Percentiles rank a stretch among this genome's conserved stretches.
These are phyloP conservation scores for Sclerotinia borealis DNA, from an alignment of 2,329 filamentous ascomycete species.

Conservation along the genomic window DNA sequence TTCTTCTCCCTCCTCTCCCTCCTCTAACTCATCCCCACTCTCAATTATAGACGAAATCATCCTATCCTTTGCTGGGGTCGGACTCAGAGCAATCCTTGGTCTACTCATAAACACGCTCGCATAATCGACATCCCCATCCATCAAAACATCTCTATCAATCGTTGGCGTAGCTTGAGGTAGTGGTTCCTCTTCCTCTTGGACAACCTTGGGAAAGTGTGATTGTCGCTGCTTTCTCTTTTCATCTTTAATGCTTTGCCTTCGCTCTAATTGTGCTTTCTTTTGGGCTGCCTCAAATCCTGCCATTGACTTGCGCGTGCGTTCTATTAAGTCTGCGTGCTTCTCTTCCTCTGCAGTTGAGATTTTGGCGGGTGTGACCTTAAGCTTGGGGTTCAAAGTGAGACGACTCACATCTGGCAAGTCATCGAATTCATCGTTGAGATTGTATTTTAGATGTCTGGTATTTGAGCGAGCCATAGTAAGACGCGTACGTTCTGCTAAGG, in stretches of 20 bases:
- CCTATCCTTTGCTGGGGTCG: conserved; percentile 32
- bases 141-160: conserved; percentile 40
- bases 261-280: conserved; percentile 54
- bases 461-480: conserved; percentile 67
- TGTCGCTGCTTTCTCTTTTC: conserved; percentile 41
- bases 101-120: conserved; percentile 79
- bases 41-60: conserved; percentile 3
- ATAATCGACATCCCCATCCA: conserved; percentile 56
- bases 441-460: conserved; percentile 20
- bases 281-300: conserved; percentile 54
- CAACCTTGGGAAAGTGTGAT: conserved; percentile 41
- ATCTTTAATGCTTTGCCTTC: conserved; percentile 41
- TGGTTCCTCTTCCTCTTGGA: conserved; percentile 39
- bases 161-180: conserved; percentile 21
- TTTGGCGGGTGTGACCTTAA: conserved; percentile 18
- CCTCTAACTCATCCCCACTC: background rate
- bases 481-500: conserved; percentile 72
- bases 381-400: conserved; percentile 21
- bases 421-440: conserved; percentile 31
- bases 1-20: background rate
- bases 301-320: conserved; percentile 57
- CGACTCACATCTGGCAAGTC: conserved; percentile 26
- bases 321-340: conserved; percentile 37
- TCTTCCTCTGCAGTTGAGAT: conserved; percentile 16
- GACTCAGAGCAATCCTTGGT: conserved; percentile 74